Evolutionary conservation across 2,329 filamentous ascomycete genomes (phyloP), one percentile per base, ranked within the genome.

Genomic region (Exophiala spinifera): DNA sequence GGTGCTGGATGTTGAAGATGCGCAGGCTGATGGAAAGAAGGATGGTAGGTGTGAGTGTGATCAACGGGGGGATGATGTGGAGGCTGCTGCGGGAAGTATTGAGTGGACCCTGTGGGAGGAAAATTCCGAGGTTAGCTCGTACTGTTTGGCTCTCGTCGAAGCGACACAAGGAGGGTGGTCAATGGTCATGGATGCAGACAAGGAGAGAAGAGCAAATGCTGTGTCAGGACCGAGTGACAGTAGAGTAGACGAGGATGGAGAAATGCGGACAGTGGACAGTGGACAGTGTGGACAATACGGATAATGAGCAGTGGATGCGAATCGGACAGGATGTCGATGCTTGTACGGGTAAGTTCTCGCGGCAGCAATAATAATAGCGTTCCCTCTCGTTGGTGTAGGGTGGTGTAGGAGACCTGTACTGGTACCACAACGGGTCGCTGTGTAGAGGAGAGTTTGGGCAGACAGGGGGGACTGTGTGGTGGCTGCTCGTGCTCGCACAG

Each of bases 61-160:
- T 44, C 50, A 58, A 53, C 49, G 49, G 46, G 47, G 43, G 34
- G 48, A 51, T 48, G 52, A 53, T 55, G 54, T 39, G 58, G 55
- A 49, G 53, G 49, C 50, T 39, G 46, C 40, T 56, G 52, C 46
- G 50, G 34, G 46, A 37, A 45, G 50, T 46, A 39, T 37, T 48
- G 49, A 21, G 51, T 52, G 52, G 56, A 53, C 52, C 33, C 54
- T 37, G 42, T 36, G 15, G 47, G 45, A 51, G 37, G 36, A 43
- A 42, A 54, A 33, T 36, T 23, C 37, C 31, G 47, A 55, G 42
- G 48, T 55, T 46, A 55, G 53, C 36, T 42, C 33, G 14, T 43
- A 39, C 20, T 34, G 33, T 15, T 42, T 17, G 23, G n/a, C n/a
- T n/a, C n/a, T n/a, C n/a, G n/a, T 42, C 34, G 52, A 33, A 47